phyloP scores from a whole-genome alignment of 768 basidiomycete genomes.

The Chalciporus sphaerocephalus region DNA sequence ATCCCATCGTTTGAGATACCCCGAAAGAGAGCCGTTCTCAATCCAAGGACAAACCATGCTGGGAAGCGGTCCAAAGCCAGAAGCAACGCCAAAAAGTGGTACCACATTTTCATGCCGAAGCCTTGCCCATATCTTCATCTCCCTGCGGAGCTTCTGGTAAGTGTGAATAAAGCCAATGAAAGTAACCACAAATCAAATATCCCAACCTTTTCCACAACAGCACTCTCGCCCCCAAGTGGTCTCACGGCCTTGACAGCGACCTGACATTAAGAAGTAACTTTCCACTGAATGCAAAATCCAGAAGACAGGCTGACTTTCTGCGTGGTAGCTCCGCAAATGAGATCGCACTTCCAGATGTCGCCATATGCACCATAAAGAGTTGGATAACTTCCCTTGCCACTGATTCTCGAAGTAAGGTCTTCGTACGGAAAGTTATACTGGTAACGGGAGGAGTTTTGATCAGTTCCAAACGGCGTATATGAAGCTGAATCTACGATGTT shows the following conservation, averaged over 20 bases:
- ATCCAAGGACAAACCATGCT: conserved; percentile 24
- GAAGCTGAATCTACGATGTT: too few relatives aligned
- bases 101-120: conserved; percentile 24
- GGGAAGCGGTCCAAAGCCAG: conserved; percentile 18
- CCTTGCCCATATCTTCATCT: not conserved
- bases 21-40: conserved; percentile 13
- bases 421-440: not conserved
- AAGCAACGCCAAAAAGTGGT: conserved; percentile 15
- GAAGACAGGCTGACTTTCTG: not conserved
- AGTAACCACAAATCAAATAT: too few relatives aligned
- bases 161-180: too few relatives aligned
- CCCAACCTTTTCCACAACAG: not conserved
- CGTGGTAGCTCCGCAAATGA: not conserved
- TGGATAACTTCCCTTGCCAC: not conserved
- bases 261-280: not conserved
- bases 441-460: not conserved
- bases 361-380: not conserved
- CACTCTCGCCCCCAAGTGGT: not conserved
- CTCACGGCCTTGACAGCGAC: not conserved
- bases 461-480: too few relatives aligned
- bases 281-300: not conserved
- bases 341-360: conserved; percentile 3
- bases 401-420: not conserved
- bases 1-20: conserved; percentile 9
- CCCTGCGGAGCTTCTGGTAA: not conserved